Conservation (phyloP, 108 stramenopile genomes). For the Nitzschia sp. region DNA sequence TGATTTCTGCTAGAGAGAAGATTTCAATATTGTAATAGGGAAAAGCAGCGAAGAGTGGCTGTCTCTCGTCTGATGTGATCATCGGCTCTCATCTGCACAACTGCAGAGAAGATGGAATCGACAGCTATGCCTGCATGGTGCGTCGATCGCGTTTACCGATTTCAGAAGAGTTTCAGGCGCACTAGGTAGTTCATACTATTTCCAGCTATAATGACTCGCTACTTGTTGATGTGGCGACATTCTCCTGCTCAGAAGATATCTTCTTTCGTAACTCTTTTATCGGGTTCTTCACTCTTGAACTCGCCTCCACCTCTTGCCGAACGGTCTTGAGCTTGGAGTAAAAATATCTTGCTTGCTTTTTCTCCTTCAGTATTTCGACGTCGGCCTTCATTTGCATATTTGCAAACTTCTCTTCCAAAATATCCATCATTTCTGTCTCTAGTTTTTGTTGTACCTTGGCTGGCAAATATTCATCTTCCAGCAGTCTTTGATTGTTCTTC, state of each 20-base stretch:
- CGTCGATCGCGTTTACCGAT: too few species aligned
- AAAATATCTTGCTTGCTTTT: slow-evolving; percentile 19
- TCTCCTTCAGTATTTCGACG: neutral
- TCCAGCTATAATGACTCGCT: too few species aligned
- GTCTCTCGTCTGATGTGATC: too few species aligned
- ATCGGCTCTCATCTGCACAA: too few species aligned
- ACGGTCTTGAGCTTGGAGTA: slow-evolving; percentile 3
- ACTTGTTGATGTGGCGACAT: neutral
- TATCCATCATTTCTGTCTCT: slow-evolving; percentile 4
- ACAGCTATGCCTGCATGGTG: too few species aligned
- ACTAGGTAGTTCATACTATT: too few species aligned
- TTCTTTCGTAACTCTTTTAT: neutral
- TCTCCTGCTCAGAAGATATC: neutral
- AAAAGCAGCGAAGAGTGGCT: too few species aligned
- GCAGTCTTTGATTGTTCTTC: neutral
- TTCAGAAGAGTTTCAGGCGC: too few species aligned
- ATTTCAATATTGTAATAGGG: too few species aligned
- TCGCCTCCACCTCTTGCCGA: neutral
- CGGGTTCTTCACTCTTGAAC: neutral
- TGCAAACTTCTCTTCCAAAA: slow-evolving; percentile 12
- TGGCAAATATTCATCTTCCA: slow-evolving; percentile 12
- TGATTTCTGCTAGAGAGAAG: too few species aligned
- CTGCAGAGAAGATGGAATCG: too few species aligned
- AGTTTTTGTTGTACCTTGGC: slow-evolving; percentile 9
- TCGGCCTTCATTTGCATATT: slow-evolving; percentile 8